Evolutionary conservation across 768 basidiomycete genomes (phyloP).

Genomic region (Leccinum sublutescens): DNA sequence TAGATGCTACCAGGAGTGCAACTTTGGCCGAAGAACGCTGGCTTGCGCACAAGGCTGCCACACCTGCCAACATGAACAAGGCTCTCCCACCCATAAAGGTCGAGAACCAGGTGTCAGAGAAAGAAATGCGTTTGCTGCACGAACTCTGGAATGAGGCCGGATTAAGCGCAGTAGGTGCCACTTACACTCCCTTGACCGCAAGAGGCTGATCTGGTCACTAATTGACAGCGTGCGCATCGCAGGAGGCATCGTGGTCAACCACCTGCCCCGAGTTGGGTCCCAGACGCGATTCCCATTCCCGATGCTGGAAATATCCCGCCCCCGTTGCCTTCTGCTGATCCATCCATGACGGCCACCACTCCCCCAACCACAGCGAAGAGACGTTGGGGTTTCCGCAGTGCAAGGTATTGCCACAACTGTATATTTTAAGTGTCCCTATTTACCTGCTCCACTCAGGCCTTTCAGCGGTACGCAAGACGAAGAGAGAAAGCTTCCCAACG

Average conservation of each 20-base stretch:
- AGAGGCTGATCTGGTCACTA: constrained; percentile 8
- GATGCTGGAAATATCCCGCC: background rate
- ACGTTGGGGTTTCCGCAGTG: constrained; percentile 19
- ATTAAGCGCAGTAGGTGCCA: constrained; percentile 19
- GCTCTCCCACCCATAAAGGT: constrained; percentile 15
- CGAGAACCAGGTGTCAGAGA: constrained; percentile 18
- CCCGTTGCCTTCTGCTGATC: background rate
- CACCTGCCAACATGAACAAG: constrained; percentile 1
- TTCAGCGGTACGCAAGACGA: constrained; percentile 4
- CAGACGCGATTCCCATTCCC: constrained; percentile 14
- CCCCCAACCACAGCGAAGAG: constrained; percentile 3
- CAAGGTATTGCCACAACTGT: constrained; percentile 14
- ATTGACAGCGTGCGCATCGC: constrained; percentile 26
- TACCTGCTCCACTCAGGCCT: constrained; percentile 11
- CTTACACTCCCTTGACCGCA: background rate
- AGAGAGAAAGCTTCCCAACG: constrained; percentile 6
- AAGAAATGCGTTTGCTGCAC: constrained; percentile 19
- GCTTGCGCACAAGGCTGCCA: background rate
- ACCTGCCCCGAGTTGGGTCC: constrained; percentile 1
- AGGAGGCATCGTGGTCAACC: constrained; percentile 13
- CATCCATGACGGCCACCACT: constrained; percentile 1
- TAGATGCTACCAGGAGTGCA: background rate
- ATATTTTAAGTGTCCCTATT: background rate
- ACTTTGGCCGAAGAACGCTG: background rate
- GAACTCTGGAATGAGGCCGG: constrained; percentile 29